A percentile compares a stretch with the other conserved stretches of the same genome.
Conservation (phyloP, 805 yeast genomes). For the Metahyphopichia silvanorum region DNA sequence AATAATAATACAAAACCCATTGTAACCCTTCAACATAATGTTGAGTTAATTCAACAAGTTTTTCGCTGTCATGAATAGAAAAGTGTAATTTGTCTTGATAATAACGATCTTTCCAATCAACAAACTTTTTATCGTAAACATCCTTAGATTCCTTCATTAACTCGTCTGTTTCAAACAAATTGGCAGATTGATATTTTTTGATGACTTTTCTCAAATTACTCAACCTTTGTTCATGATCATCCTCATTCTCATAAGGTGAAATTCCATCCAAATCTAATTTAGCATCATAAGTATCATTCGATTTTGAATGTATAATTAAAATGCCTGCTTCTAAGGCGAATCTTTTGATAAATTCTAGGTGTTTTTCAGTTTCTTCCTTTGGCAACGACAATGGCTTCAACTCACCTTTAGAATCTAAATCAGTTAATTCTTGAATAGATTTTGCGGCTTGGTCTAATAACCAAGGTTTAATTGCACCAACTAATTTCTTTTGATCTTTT, state of each 20-base stretch:
- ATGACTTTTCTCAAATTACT: constrained; percentile 49
- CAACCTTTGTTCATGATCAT: constrained; percentile 56
- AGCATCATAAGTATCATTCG: constrained; percentile 53
- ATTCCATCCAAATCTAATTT: constrained; percentile 73
- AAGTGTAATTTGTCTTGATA: constrained; percentile 79
- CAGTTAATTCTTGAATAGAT: constrained; percentile 30
- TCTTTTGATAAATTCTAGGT: constrained; percentile 58
- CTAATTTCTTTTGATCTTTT: constrained; percentile 72
- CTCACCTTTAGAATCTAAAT: constrained; percentile 25
- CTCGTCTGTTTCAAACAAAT: constrained; percentile 58
- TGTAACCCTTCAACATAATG: constrained; percentile 93
- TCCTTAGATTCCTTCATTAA: constrained; percentile 47
- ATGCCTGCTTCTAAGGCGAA: constrained; percentile 68
- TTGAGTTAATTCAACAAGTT: constrained; percentile 60
- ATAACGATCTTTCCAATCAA: constrained; percentile 81
- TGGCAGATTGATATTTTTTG: constrained; percentile 64
- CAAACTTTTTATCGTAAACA: constrained; percentile 70
- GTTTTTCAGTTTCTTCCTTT: constrained; percentile 40
- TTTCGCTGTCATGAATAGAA: constrained; percentile 55
- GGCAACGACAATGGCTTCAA: constrained; percentile 39
- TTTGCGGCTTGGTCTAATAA: constrained; percentile 30
- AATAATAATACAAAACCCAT: constrained; percentile 93
- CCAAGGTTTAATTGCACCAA: constrained; percentile 57
- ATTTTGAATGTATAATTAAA: constrained; percentile 60
- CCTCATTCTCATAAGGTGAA: constrained; percentile 62